Base-by-base conservation (phyloP, 1,139 yeast species). In the Kodamaea anthophila region DNA sequence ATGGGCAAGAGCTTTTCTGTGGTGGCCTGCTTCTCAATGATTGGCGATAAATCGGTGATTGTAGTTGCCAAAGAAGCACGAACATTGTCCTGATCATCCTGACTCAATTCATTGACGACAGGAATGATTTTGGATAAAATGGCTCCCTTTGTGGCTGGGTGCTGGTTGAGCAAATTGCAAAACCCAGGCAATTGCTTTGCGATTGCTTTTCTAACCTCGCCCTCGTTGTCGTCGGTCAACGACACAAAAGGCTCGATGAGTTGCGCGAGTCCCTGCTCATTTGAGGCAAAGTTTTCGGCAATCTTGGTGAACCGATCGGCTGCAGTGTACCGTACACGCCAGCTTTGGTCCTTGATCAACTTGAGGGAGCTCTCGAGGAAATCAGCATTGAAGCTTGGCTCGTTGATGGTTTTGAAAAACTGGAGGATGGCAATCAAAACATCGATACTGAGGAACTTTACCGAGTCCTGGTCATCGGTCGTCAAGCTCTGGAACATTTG, bases 281-380 rank as follows among this genome's bases (percentile, higher is more conserved):
- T 66, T 34, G 63, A 58, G 43, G 70, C 68, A 49, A 88, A 80
- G 43, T 78, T 78, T 15, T 61, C 51, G 4, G 94, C 86, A 38
- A 93, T 72, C 41, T 70, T 67, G 45, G 79, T 84, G 51, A 86
- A 88, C 48, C 87, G 73, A 53, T 88, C 96, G 15, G 97, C 96
- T 15, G 95, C 94, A 75, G 94, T 87, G 60, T 91, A 93, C 49
- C 98, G 76, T 34, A 93, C 97, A 56, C 98, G 80, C 99, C 99
- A 93, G 48, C 94, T 83, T 58, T 86, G 88, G 60, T 93, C 98
- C 41, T 70, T 73, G 39, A 85, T 79, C 42, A 93, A 70, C 42
- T 77, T 75, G 39, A 81, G 68, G 4, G 86, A 67, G 34, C 36
- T 38, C 57, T 68, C 64, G 40, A 81, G 66, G 38, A 81, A 65